Conservation (phyloP, 164 flowering plant genomes). For the Magnolia officinalis region DNA sequence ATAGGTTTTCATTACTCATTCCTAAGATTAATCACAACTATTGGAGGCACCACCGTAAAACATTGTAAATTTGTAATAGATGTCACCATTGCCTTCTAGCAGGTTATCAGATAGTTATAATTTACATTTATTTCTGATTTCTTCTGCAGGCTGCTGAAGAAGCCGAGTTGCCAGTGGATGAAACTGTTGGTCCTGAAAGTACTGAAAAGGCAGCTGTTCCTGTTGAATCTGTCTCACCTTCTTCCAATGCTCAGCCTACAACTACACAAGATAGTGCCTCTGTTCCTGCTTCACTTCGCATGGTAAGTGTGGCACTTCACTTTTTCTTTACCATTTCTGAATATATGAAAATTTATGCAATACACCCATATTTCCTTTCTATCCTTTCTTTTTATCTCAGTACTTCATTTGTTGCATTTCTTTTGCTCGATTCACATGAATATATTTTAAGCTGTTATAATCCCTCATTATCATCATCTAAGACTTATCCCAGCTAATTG, state of each 20-base stretch:
- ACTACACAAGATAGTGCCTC: conserved; percentile 49
- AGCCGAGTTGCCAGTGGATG: conserved; percentile 40
- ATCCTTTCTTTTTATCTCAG: too few species aligned
- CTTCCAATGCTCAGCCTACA: conserved; percentile 41
- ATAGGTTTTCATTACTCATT: neutral
- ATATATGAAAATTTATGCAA: neutral
- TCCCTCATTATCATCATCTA: too few species aligned
- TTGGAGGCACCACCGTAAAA: too few species aligned
- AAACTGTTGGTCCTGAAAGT: conserved; percentile 38
- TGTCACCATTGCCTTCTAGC: too few species aligned
- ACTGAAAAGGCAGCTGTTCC: conserved; percentile 34
- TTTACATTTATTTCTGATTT: neutral
- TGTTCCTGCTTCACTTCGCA: conserved; percentile 71
- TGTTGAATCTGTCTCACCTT: conserved; percentile 45
- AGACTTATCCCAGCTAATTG: too few species aligned
- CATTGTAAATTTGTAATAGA: too few species aligned
- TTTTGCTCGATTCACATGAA: too few species aligned
- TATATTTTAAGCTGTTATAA: too few species aligned
- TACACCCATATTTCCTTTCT: too few species aligned
- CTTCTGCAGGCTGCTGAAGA: conserved; percentile 61
- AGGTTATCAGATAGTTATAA: neutral
- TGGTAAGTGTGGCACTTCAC: conserved; percentile 35
- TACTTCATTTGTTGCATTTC: too few species aligned
- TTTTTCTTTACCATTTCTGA: neutral
- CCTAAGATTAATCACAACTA: too few species aligned